Base-by-base conservation (phyloP, 257 asterid genomes). In the Handroanthus guayacan region DNA sequence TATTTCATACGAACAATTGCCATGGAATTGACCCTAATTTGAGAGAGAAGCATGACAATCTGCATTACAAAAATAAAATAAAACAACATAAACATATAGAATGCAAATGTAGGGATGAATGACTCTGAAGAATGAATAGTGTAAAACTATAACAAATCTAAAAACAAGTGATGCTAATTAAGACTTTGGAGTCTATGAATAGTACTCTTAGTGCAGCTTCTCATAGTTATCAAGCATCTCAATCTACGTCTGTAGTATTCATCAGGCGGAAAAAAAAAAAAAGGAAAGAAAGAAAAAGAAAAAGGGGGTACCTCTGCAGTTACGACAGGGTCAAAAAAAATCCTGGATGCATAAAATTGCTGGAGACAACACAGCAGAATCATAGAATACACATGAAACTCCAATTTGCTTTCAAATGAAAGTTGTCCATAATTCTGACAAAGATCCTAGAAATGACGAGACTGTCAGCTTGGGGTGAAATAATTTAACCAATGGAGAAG, bases 21-120 rank as follows among this genome's bases (percentile, higher is more conserved):
- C 97, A 95, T 92, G 58, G 99, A 91, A 75, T 95, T 95, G 81
- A 91, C 85, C 84, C 96, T 86, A 78, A 95, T 85, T 88, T 88
- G 92, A 56, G 97, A 85, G 55, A 91, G 85, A 78, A 95, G 90
- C 60, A 91, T 60, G 79, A 92, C 78, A 65, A 82, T 78, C 99
- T 95, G 90, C 89, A 89, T 58, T 62, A 45, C 34, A 67, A 43
- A 68, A 69, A 69, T 4, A 55, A 8, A 63, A 20, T 6, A 31
- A 64, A 51, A 36, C 38, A 34, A n/a, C 67, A 18, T 75, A n/a
- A 16, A 54, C n/a, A 67, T 52, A 36, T 9, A 63, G 58, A 64
- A 52, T 36, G 54, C 41, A 69, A 17, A 63, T 18, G 39, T 48
- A 36, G 17, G 72, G 50, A 11, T 1, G 18, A 45, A 9, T 14